A percentile compares a stretch with the other conserved stretches of the same genome.
These are phyloP conservation scores for Sporisorium reilianum DNA, from an alignment of 1,284 basidiomycete species.

Conservation along the genomic window DNA sequence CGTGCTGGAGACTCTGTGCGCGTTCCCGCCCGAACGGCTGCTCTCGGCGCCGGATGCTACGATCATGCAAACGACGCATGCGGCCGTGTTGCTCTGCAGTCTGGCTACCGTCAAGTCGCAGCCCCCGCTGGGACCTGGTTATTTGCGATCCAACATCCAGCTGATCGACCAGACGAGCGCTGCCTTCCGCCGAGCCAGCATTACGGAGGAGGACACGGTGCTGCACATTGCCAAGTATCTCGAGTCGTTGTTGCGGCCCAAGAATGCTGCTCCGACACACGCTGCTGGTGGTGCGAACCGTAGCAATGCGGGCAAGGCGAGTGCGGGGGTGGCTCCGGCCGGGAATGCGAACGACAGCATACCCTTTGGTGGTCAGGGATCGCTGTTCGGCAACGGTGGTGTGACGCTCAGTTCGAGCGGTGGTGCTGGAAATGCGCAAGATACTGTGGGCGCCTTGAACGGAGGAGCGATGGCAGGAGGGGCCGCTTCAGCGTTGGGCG, in stretches of 20 bases:
- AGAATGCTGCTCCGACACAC: constrained; percentile 26
- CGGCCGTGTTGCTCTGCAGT: constrained; percentile 48
- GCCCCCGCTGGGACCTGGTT: constrained; percentile 43
- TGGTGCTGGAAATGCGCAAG: constrained; percentile 1
- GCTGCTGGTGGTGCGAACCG: not conserved
- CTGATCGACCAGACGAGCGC: constrained; percentile 45
- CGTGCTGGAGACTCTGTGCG: constrained; percentile 38
- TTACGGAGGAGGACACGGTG: constrained; percentile 46
- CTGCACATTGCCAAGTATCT: constrained; percentile 46
- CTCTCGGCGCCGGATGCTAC: constrained; percentile 44
- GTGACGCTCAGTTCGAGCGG: not conserved
- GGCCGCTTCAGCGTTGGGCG: not conserved
- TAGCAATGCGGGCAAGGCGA: not conserved
- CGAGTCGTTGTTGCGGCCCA: constrained; percentile 43
- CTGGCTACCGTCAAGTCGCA: constrained; percentile 43
- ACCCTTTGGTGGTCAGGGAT: not conserved
- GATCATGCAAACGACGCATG: constrained; percentile 43
- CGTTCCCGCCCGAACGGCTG: constrained; percentile 31
- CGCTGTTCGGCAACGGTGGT: not conserved
- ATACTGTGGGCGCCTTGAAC: not conserved
- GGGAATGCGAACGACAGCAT: not conserved
- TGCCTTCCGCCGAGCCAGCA: constrained; percentile 41
- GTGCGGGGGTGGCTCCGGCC: not conserved
- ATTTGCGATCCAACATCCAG: constrained; percentile 44
- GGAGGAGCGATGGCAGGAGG: constrained; percentile 10